These are phyloP conservation scores for Colletotrichum theobromicola DNA, from an alignment of 2,329 filamentous ascomycete genomes.

Conservation along the genomic window DNA sequence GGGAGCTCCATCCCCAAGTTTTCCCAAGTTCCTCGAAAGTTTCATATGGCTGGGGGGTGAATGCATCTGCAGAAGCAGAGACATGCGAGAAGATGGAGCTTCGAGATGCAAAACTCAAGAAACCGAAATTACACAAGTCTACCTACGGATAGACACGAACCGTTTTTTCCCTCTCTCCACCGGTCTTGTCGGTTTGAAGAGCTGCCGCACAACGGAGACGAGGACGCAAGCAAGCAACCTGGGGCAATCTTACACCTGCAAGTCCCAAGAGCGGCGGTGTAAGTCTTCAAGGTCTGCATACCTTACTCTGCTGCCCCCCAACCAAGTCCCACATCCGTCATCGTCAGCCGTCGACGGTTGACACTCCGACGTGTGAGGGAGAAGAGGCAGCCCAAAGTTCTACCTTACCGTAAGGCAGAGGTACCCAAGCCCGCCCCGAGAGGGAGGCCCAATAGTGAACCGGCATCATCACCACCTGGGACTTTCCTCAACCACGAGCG, in stretches of 20 bases:
- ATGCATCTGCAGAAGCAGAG: background rate
- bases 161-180: background rate
- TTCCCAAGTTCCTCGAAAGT: background rate
- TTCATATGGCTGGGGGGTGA: background rate
- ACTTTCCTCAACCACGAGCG: background rate
- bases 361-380: background rate
- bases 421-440: constrained; percentile 3
- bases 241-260: constrained; percentile 1
- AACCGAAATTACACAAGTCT: background rate
- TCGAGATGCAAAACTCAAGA: background rate
- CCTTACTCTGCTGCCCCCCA: background rate
- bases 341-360: constrained; percentile 14
- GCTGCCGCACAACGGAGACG: background rate
- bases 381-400: constrained; percentile 7
- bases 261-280: constrained; percentile 12
- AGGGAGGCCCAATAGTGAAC: constrained; percentile 4
- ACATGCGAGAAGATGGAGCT: background rate
- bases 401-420: constrained; percentile 10
- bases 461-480: background rate
- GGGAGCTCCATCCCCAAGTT: background rate
- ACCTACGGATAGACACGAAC: too few species aligned
- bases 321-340: constrained; percentile 15
- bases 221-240: background rate
- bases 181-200: background rate
- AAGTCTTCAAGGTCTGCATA: constrained; percentile 4